Conservation (phyloP, 2,329 filamentous ascomycete species). For the Xylaria sp. region DNA sequence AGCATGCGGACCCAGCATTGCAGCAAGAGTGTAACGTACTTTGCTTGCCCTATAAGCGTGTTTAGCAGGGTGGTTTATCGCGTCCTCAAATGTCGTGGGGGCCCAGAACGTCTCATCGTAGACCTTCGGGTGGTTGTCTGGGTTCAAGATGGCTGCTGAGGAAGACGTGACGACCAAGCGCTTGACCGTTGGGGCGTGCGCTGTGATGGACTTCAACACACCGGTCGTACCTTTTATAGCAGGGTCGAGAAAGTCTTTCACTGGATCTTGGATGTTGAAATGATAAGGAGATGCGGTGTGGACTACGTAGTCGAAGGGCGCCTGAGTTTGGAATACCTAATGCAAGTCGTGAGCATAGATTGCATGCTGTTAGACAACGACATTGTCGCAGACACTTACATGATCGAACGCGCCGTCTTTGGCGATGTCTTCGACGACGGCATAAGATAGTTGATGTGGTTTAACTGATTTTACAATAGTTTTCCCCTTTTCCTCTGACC, state of each 20-base stretch:
- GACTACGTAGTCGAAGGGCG: conserved; percentile 76
- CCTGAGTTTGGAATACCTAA: conserved; percentile 54
- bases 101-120: conserved; percentile 57
- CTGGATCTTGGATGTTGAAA: conserved; percentile 66
- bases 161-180: conserved; percentile 68
- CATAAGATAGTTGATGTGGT: conserved; percentile 53
- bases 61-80: conserved; percentile 42
- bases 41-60: conserved; percentile 57
- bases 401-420: conserved; percentile 75
- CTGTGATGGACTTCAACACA: conserved; percentile 61
- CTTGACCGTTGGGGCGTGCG: conserved; percentile 64
- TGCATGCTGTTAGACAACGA: neutral
- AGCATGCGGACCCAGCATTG: conserved; percentile 21
- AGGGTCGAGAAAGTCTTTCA: conserved; percentile 63
- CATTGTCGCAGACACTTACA: conserved; percentile 45
- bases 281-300: conserved; percentile 82
- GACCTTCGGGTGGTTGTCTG: conserved; percentile 51
- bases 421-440: conserved; percentile 78
- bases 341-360: conserved; percentile 3
- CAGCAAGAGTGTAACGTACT: conserved; percentile 54
- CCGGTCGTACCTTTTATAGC: conserved; percentile 65
- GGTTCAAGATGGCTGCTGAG: conserved; percentile 58
- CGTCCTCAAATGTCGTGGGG: conserved; percentile 53
- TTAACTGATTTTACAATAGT: conserved; percentile 56
- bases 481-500: conserved; percentile 60